phyloP scores from a whole-genome alignment of 2,329 filamentous ascomycete species.

The Alternaria ethzedia region DNA sequence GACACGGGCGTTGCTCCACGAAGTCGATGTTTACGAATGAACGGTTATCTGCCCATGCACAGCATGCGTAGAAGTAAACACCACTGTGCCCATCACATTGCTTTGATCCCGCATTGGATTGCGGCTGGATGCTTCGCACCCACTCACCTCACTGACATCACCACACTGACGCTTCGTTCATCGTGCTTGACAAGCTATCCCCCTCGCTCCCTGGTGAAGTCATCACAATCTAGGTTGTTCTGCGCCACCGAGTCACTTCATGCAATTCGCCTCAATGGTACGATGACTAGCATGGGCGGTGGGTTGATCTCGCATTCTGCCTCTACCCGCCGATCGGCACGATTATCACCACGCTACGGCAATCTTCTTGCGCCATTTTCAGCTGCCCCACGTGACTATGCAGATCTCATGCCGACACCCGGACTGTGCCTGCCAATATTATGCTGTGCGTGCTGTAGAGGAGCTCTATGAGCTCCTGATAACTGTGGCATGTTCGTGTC shows the following conservation, averaged over 20 bases:
- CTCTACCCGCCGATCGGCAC: constrained; percentile 18
- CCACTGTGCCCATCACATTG: neutral
- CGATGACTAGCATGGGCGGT: neutral
- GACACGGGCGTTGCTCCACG: constrained; percentile 14
- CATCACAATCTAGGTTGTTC: neutral
- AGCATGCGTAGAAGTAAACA: constrained; percentile 21
- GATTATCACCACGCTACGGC: constrained; percentile 4
- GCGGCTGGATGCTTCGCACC: neutral
- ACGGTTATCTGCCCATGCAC: constrained; percentile 41
- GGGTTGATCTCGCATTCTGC: neutral
- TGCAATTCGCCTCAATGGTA: neutral
- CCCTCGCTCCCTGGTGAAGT: neutral
- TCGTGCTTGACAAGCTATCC: neutral
- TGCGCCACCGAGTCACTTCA: neutral
- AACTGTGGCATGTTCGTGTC: neutral
- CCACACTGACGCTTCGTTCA: neutral
- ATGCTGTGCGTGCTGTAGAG: neutral
- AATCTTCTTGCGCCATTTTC: constrained; percentile 2
- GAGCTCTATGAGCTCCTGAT: neutral
- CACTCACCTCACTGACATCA: neutral
- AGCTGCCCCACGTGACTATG: neutral
- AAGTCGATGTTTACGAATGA: constrained; percentile 41
- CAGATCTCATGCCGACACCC: neutral
- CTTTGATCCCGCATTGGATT: neutral
- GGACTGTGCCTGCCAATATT: neutral